Percentiles rank a stretch among this genome's conserved stretches.
These are phyloP conservation scores for Ascomycota sp. DNA, from an alignment of 2,329 filamentous ascomycete species.

Conservation along the genomic window DNA sequence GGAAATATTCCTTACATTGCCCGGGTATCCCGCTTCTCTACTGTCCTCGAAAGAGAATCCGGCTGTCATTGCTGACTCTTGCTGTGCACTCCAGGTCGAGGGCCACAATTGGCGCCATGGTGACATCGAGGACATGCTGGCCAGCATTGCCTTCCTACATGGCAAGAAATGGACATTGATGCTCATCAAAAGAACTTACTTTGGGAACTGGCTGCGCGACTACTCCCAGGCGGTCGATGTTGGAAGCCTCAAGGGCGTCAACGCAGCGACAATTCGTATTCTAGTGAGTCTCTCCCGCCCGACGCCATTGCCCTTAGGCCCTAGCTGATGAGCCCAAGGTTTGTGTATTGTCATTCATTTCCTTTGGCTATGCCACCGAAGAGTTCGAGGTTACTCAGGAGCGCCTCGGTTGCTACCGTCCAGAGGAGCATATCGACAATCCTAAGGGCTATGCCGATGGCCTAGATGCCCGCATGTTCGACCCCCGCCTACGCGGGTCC, in stretches of 20 bases:
- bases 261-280: constrained; percentile 58
- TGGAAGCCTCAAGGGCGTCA: constrained; percentile 58
- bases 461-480: constrained; percentile 62
- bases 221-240: constrained; percentile 74
- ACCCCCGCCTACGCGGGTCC: constrained; percentile 62
- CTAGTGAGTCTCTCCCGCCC: constrained; percentile 22
- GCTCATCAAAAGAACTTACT: constrained; percentile 60
- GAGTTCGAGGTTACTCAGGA: constrained; percentile 74
- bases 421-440: constrained; percentile 58
- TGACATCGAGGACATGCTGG: constrained; percentile 67
- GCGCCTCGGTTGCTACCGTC: constrained; percentile 59
- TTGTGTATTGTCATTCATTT: constrained; percentile 65
- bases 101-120: constrained; percentile 52
- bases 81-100: too few species aligned
- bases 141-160: constrained; percentile 54
- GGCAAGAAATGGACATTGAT: constrained; percentile 73
- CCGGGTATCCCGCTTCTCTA: too few species aligned
- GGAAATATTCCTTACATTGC: constrained; percentile 51
- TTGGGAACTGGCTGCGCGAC: constrained; percentile 74
- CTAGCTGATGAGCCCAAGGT: too few species aligned
- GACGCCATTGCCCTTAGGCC: too few species aligned
- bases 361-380: constrained; percentile 67
- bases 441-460: constrained; percentile 76
- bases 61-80: too few species aligned
- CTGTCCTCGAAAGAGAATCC: too few species aligned